Percentiles rank a stretch among this genome's conserved stretches.
Evolutionary conservation across 257 asterid genomes (phyloP).

Genomic region (Osmanthus fragrans): DNA sequence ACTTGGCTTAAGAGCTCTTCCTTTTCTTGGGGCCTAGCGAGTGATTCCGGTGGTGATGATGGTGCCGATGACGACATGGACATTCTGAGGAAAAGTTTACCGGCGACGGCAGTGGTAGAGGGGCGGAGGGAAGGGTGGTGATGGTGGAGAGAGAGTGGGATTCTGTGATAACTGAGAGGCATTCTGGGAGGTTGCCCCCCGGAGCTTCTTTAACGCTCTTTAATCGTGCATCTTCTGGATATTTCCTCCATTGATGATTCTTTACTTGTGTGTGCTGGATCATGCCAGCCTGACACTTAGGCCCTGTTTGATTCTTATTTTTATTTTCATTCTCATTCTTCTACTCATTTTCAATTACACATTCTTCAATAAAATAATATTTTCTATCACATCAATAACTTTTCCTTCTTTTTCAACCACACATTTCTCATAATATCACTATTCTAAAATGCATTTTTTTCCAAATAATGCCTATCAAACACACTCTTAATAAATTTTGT

Average conservation of each 20-base stretch:
- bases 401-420: too few relatives aligned
- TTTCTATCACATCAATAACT: too few relatives aligned
- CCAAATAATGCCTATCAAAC: too few relatives aligned
- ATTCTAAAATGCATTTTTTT: too few relatives aligned
- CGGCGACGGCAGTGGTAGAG: slow-evolving; percentile 31
- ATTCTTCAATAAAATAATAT: too few relatives aligned
- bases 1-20: slow-evolving; percentile 43
- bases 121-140: slow-evolving; percentile 25
- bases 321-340: too few relatives aligned
- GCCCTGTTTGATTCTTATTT: too few relatives aligned
- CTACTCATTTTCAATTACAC: too few relatives aligned
- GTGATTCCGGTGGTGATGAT: slow-evolving; percentile 36
- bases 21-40: slow-evolving; percentile 19
- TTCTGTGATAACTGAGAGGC: slow-evolving; percentile 33
- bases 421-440: too few relatives aligned
- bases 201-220: neutral
- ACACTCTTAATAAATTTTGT: too few relatives aligned
- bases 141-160: slow-evolving; percentile 27
- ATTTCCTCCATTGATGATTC: neutral
- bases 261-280: too few relatives aligned
- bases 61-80: slow-evolving; percentile 51
- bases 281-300: too few relatives aligned
- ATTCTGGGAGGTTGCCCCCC: slow-evolving; percentile 12
- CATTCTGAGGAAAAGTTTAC: slow-evolving; percentile 45
- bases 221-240: neutral